These are phyloP conservation scores for Auricularia auricula-judae DNA, from an alignment of 768 basidiomycete species.

Conservation along the genomic window DNA sequence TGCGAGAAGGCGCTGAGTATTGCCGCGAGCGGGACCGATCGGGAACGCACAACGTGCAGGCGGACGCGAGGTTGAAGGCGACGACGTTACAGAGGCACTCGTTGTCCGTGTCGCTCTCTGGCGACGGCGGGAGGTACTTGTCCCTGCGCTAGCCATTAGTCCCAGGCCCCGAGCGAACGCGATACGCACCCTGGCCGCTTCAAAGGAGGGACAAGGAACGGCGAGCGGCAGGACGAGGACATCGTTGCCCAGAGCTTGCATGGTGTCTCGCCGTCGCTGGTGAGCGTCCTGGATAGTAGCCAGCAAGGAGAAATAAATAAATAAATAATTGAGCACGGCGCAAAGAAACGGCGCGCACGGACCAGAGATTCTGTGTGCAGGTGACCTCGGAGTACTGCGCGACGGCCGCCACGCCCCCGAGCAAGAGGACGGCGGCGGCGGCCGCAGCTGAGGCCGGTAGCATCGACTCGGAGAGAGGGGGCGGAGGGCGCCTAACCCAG, in stretches of 20 bases:
- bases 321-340: background rate
- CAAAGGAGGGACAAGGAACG: background rate
- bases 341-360: too few relatives aligned
- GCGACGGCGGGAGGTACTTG: background rate
- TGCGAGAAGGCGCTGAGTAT: background rate
- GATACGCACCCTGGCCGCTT: background rate
- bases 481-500: background rate
- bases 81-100: background rate
- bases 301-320: background rate
- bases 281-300: background rate
- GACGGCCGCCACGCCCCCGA: background rate
- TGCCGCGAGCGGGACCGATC: background rate
- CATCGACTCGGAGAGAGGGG: background rate
- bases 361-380: background rate
- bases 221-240: background rate
- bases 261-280: background rate
- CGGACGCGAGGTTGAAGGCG: constrained; percentile 1
- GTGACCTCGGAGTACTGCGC: background rate
- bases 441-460: background rate
- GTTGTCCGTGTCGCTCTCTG: background rate
- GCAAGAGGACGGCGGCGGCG: background rate
- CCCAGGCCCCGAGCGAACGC: background rate
- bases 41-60: background rate
- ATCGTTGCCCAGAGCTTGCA: background rate
- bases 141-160: background rate